Conservation (phyloP, 1,139 yeast genomes). For the Candida pseudocylindracea region DNA sequence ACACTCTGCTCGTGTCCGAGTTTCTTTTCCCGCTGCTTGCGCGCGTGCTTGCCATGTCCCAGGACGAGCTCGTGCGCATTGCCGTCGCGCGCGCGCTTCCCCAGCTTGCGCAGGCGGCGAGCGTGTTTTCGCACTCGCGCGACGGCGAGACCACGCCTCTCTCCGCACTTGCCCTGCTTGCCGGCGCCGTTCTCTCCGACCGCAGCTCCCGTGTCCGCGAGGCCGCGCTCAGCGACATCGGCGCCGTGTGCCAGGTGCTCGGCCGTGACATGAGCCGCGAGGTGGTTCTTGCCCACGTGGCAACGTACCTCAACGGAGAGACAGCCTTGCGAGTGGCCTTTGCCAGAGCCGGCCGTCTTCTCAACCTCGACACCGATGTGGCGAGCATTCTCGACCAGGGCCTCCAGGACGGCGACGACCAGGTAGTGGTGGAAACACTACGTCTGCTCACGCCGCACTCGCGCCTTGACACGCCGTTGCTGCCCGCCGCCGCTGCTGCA, state of each 20-base stretch:
- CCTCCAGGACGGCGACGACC: slow-evolving; percentile 61
- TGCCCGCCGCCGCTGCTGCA: slow-evolving; percentile 6
- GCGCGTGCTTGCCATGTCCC: too few relatives aligned
- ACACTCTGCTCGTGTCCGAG: slow-evolving; percentile 57
- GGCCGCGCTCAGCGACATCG: slow-evolving; percentile 41
- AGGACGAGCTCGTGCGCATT: slow-evolving; percentile 11
- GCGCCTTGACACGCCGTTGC: slow-evolving; percentile 16
- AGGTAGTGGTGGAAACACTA: slow-evolving; percentile 57
- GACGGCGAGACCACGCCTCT: not conserved
- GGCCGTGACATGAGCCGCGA: slow-evolving; percentile 83
- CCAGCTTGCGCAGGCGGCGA: slow-evolving; percentile 36
- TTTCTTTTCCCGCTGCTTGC: slow-evolving; percentile 45
- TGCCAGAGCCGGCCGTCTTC: slow-evolving; percentile 45
- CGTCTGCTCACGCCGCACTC: slow-evolving; percentile 29
- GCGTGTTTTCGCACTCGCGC: slow-evolving; percentile 23
- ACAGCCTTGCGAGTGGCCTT: slow-evolving; percentile 9
- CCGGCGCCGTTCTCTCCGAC: slow-evolving; percentile 51
- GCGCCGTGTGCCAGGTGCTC: slow-evolving; percentile 60
- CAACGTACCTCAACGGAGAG: slow-evolving; percentile 74
- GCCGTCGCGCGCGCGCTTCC: slow-evolving; percentile 19
- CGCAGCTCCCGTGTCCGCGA: slow-evolving; percentile 41
- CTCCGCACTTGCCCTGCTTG: not conserved
- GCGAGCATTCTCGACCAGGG: slow-evolving; percentile 67
- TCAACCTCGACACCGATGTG: slow-evolving; percentile 58
- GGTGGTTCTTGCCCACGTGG: slow-evolving; percentile 68